Evolutionary conservation across 306 rosid species (phyloP), one percentile per base, ranked within the genome.

Genomic region (Citrullus mucosospermus): DNA sequence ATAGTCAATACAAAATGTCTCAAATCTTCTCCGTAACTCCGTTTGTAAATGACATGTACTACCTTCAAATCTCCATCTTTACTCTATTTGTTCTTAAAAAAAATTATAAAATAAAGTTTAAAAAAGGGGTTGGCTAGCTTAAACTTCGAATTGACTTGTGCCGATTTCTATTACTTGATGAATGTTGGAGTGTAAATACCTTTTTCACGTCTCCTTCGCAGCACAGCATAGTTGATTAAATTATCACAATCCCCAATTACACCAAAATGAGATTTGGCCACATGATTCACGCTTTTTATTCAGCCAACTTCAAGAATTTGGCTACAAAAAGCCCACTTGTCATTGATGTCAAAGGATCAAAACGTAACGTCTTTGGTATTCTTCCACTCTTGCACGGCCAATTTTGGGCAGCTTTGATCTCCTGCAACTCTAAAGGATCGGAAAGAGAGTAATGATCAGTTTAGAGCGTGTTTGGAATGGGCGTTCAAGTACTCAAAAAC

Each of bases 291-390:
- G 7, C 25, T 18, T 48, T 65, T 41, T 76, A 43, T 58, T 41
- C 44, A 9, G 57, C 58, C 16, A 46, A 57, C 83, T 91, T 91
- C 61, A 85, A 81, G 84, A 92, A 84, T 84, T 87, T 90, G 0
- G 93, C 97, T 14, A 92, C 88, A 70, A 92, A 95, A 65, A 95
- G 93, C 48, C 96, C 97, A 78, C 99, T 91, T 11, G 99, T 92
- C 68, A 85, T 90, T 62, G 97, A 95, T 18, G 91, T 84, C 73
- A 67, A 51, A 0, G 99, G 91, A 77, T 92, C 97, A 81, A 95
- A 95, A 17, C 96, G 89, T 80, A 85, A 57, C 56, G 99, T 91
- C 50, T 86, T 88, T 34, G 78, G 86, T 60, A 87, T 50, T 53
- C 82, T 25, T 13, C 99, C 97, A 5, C 81, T 79, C 82, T 86